phyloP scores from a whole-genome alignment of 2,329 filamentous ascomycete species.

The Ophioceras dolichostomum region DNA sequence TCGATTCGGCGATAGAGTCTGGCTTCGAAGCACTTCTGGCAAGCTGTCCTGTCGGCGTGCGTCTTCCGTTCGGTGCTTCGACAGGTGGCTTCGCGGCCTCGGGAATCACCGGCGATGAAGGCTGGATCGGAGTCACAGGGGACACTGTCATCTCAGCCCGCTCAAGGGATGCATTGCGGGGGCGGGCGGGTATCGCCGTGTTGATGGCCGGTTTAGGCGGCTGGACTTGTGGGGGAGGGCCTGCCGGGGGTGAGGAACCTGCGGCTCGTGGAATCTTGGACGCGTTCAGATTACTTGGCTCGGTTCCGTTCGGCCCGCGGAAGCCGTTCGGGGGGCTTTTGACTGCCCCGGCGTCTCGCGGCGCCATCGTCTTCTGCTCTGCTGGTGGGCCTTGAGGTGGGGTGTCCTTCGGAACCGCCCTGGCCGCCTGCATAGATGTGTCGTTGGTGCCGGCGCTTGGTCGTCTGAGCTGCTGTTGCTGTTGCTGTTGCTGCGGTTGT shows the following conservation, averaged over 20 bases:
- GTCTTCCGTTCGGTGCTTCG: constrained; percentile 44
- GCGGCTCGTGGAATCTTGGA: constrained; percentile 27
- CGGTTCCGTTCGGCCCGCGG: constrained; percentile 17
- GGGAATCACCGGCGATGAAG: constrained; percentile 30
- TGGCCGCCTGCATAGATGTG: constrained; percentile 15
- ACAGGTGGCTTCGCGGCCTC: constrained; percentile 27
- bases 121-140: constrained; percentile 18
- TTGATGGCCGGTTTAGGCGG: constrained; percentile 35
- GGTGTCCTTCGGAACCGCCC: no score
- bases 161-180: constrained; percentile 38
- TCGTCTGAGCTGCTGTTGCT: constrained; percentile 11
- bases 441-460: constrained; percentile 14
- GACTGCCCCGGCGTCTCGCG: constrained; percentile 20
- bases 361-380: constrained; percentile 36
- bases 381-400: no score
- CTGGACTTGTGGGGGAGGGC: constrained; percentile 43
- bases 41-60: constrained; percentile 46
- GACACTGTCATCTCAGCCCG: constrained; percentile 23
- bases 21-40: constrained; percentile 21
- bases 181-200: constrained; percentile 19
- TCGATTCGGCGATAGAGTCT: no score
- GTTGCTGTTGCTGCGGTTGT: constrained; percentile 2
- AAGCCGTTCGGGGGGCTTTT: constrained; percentile 27
- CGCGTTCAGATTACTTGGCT: constrained; percentile 9
- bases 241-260: constrained; percentile 25